Base-by-base conservation (phyloP, 129 eudicot species). In the Saposhnikovia divaricata region DNA sequence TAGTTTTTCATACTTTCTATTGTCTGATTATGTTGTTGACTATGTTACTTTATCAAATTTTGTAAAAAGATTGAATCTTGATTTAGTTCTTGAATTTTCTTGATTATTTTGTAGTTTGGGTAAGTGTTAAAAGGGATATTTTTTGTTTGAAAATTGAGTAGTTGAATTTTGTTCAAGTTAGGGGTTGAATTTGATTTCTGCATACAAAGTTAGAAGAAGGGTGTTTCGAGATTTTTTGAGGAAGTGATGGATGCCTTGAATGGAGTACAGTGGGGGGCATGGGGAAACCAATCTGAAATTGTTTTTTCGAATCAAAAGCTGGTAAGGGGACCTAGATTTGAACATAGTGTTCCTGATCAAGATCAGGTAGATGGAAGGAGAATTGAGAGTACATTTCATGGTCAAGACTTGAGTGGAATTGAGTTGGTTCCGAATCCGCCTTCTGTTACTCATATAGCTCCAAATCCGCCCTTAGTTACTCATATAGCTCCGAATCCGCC, bases 191-290 rank as follows among this genome's bases (percentile, higher is more conserved):
- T 80, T 73, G 79, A 18, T 42, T 9, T 76, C 37, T 55, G 63
- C 37, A 15, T 51, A 51, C 9, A 25, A 19, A 80, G 13, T 28
- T 51, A 6, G 43, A 79, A 66, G 21, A 11, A 11, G 43, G 25
- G 80, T 31, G 44, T 23, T 1, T 34, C 39, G 4, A 66, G 21
- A 8, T 28, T 66, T 66, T 34, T 31, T 13, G 18, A 12, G 42
- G 21, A 3, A 51, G 40, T 55, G 59, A 93, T 93, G 98, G 96
- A 90, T 90, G 88, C 92, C 23, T 50, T 53, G 65, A 80, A 79
- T 86, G 89, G 83, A 82, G 9, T 85, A 42, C 83, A 81, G 28
- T 81, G 85, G 79, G 87, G 82, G 83, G 72, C 82, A 27, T 81
- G 85, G 79, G 87, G 82, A 79, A 77, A 81, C 44, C 91, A 85